phyloP scores from a whole-genome alignment of 1,284 basidiomycete genomes.

The Kalmanozyma brasiliensis region DNA sequence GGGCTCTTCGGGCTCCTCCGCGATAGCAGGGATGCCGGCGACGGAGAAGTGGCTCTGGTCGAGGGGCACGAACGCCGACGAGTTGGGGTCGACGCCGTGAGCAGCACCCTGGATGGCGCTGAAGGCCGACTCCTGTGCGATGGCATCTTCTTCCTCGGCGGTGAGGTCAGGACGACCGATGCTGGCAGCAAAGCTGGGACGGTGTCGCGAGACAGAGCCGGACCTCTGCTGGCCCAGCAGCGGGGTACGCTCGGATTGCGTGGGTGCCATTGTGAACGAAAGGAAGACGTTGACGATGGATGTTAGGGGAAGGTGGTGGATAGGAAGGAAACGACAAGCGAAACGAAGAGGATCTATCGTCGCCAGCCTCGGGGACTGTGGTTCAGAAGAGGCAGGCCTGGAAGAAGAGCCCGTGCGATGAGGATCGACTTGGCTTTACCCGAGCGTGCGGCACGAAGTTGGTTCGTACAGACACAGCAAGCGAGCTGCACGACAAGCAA shows the following conservation, averaged over 20 bases:
- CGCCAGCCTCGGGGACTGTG: too few species aligned
- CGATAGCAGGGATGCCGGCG: slow-evolving; percentile 21
- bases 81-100: slow-evolving; percentile 65
- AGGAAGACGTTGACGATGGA: neutral
- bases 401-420: too few species aligned
- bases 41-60: slow-evolving; percentile 63
- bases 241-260: slow-evolving; percentile 51
- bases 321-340: slow-evolving; percentile 1
- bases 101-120: slow-evolving; percentile 59
- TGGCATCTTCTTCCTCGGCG: slow-evolving; percentile 54
- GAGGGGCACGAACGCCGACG: slow-evolving; percentile 62
- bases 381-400: too few species aligned
- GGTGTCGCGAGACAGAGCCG: slow-evolving; percentile 35
- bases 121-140: slow-evolving; percentile 64
- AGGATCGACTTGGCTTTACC: too few species aligned
- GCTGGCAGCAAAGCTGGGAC: slow-evolving; percentile 49
- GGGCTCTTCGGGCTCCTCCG: slow-evolving; percentile 43
- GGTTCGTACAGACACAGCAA: too few species aligned
- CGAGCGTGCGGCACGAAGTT: too few species aligned
- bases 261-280: slow-evolving; percentile 24
- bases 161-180: slow-evolving; percentile 46
- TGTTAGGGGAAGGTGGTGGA: slow-evolving; percentile 9
- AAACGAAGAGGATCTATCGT: too few species aligned
- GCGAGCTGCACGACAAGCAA: too few species aligned
- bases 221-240: slow-evolving; percentile 39